phyloP scores from a whole-genome alignment of 164 flowering plant species.

The Magnolia kwangsiensis region DNA sequence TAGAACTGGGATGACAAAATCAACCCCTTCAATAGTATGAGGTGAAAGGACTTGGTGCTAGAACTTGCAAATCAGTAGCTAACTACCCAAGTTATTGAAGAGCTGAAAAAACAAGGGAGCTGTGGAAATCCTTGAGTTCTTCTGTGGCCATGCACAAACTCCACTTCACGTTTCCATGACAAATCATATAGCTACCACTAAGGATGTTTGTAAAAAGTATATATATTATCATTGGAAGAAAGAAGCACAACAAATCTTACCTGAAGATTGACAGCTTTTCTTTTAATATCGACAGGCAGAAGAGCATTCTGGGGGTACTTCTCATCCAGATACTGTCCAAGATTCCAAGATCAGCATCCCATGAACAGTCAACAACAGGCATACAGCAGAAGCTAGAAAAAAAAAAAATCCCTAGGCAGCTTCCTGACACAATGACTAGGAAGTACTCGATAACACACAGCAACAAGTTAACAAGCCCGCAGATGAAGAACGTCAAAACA shows the following conservation, averaged over 20 bases:
- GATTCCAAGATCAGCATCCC: neutral
- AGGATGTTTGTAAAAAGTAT: neutral
- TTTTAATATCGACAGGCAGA: slow-evolving; percentile 42
- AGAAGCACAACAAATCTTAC: slow-evolving; percentile 20
- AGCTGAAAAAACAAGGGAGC: neutral
- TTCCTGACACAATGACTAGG: neutral
- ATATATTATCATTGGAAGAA: neutral
- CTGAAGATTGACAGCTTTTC: slow-evolving; percentile 50
- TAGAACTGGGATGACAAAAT: neutral
- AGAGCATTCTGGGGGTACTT: slow-evolving; percentile 46
- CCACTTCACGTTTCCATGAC: neutral
- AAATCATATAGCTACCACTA: neutral
- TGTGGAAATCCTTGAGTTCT: neutral
- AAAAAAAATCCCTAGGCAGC: neutral
- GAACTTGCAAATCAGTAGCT: neutral
- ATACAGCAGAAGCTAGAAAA: neutral
- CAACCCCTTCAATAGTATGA: neutral
- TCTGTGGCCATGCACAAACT: neutral
- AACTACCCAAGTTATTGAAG: neutral
- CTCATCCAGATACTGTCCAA: slow-evolving; percentile 56
- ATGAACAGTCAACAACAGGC: slow-evolving; percentile 4
- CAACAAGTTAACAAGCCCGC: neutral
- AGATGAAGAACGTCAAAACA: neutral
- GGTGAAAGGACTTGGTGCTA: neutral
- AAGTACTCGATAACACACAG: neutral